A percentile compares a stretch with the other conserved stretches of the same genome.
Conservation (phyloP, 2,329 filamentous ascomycete species). For the Fusarium begoniae region DNA sequence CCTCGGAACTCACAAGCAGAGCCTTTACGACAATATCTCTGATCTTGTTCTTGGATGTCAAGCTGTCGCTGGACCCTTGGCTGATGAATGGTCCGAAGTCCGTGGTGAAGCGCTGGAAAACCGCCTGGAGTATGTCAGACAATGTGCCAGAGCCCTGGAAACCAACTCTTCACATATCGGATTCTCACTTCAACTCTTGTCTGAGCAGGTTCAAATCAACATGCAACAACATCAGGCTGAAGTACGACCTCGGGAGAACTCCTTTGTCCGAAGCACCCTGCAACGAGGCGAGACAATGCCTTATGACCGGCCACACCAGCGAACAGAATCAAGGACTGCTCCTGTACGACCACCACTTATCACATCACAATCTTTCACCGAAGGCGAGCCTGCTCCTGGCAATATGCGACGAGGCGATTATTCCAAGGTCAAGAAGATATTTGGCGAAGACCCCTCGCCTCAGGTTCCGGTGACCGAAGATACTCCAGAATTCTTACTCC, state of each 20-base stretch:
- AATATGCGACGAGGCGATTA: slow-evolving; percentile 68
- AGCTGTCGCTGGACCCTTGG: slow-evolving; percentile 87
- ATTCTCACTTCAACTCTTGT: slow-evolving; percentile 86
- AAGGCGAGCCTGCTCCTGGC: slow-evolving; percentile 63
- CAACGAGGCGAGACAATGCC: slow-evolving; percentile 67
- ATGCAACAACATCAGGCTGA: slow-evolving; percentile 55
- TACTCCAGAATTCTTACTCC: slow-evolving; percentile 81
- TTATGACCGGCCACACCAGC: slow-evolving; percentile 64
- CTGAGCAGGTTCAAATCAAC: slow-evolving; percentile 77
- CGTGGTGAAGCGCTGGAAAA: slow-evolving; percentile 89
- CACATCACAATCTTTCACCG: slow-evolving; percentile 70
- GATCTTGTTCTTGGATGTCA: slow-evolving; percentile 90
- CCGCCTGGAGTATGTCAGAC: slow-evolving; percentile 80
- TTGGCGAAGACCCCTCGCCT: slow-evolving; percentile 70
- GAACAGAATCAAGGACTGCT: slow-evolving; percentile 63
- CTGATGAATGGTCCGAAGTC: slow-evolving; percentile 96
- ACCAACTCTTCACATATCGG: slow-evolving; percentile 87
- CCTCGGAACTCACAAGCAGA: slow-evolving; percentile 91
- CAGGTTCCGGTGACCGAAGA: slow-evolving; percentile 72
- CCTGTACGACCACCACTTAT: slow-evolving; percentile 58
- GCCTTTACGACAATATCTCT: slow-evolving; percentile 90
- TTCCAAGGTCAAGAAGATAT: slow-evolving; percentile 72
- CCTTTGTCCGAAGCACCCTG: slow-evolving; percentile 59
- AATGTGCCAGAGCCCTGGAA: slow-evolving; percentile 82
- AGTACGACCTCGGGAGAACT: slow-evolving; percentile 56